Conservation (phyloP, 2,329 filamentous ascomycete genomes). For the Thelonectria blattea region DNA sequence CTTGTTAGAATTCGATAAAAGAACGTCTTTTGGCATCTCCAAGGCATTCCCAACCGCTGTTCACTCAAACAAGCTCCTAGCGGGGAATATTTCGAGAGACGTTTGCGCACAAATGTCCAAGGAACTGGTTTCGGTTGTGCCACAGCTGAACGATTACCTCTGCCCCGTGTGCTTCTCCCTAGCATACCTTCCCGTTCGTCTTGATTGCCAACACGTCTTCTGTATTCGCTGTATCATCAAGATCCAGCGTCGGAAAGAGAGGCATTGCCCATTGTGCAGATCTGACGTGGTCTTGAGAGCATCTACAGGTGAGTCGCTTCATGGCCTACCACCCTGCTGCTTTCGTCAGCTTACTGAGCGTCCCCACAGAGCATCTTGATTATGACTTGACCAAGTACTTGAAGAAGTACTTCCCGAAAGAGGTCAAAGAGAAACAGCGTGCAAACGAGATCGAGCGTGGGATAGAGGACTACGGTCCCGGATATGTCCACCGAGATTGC, state of each 20-base stretch:
- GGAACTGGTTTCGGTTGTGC: conserved; percentile 75
- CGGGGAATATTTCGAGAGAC: conserved; percentile 73
- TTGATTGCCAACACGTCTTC: conserved; percentile 78
- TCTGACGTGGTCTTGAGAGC: conserved; percentile 73
- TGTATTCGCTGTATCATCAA: conserved; percentile 85
- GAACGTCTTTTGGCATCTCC: conserved; percentile 74
- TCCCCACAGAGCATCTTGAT: conserved; percentile 70
- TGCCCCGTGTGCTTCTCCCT: conserved; percentile 83
- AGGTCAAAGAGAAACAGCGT: conserved; percentile 69
- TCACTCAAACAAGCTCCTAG: conserved; percentile 64
- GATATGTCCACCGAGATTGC: conserved; percentile 66
- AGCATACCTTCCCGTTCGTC: conserved; percentile 80
- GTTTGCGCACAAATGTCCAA: conserved; percentile 77
- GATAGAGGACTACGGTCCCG: conserved; percentile 72
- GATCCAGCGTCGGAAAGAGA: conserved; percentile 73
- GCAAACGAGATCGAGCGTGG: conserved; percentile 80
- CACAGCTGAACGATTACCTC: conserved; percentile 82
- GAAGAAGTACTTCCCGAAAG: conserved; percentile 76
- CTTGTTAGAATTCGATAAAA: conserved; percentile 81
- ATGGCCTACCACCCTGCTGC: not conserved
- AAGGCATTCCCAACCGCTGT: conserved; percentile 66
- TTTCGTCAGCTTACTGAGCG: not conserved
- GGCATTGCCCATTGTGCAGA: conserved; percentile 78
- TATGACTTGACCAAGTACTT: conserved; percentile 70
- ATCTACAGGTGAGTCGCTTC: conserved; percentile 60